Conservation (phyloP, 352 stramenopile species). For the Blastocystis hominis region DNA sequence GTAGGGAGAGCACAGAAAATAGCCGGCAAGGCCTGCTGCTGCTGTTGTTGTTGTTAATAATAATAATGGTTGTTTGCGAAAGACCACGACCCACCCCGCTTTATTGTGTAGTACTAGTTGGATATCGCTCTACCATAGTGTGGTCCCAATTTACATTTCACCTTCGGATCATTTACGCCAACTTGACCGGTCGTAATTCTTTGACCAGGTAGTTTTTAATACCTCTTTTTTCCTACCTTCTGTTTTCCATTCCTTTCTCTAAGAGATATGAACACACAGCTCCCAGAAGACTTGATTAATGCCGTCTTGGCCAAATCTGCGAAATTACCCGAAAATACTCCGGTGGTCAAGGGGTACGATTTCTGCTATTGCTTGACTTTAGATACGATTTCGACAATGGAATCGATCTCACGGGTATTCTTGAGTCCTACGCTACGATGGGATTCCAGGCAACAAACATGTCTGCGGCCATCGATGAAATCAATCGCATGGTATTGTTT, state of each 20-base stretch:
- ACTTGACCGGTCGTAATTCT: too few relatives aligned
- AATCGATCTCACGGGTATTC: slow-evolving; percentile 73
- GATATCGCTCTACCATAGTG: too few relatives aligned
- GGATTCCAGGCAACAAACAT: slow-evolving; percentile 92
- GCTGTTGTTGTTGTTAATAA: too few relatives aligned
- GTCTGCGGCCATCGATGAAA: slow-evolving; percentile 86
- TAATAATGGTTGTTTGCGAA: too few relatives aligned
- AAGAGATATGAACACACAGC: slow-evolving; percentile 34
- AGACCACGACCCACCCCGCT: too few relatives aligned
- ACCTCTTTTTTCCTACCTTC: background rate
- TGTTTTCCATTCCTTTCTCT: background rate
- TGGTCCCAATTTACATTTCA: too few relatives aligned
- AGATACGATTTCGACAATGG: slow-evolving; percentile 81
- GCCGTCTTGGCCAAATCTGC: slow-evolving; percentile 61
- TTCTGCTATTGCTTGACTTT: background rate
- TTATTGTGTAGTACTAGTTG: too few relatives aligned
- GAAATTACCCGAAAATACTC: slow-evolving; percentile 60
- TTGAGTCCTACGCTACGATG: slow-evolving; percentile 73
- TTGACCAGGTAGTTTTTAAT: too few relatives aligned
- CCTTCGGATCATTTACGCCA: too few relatives aligned
- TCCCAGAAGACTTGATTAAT: slow-evolving; percentile 56
- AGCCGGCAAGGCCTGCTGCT: too few relatives aligned
- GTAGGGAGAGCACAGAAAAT: too few relatives aligned
- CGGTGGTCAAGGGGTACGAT: slow-evolving; percentile 61
- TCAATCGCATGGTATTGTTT: slow-evolving; percentile 84